Base-by-base conservation (phyloP, 768 basidiomycete genomes). In the Pleurotus sapidus region DNA sequence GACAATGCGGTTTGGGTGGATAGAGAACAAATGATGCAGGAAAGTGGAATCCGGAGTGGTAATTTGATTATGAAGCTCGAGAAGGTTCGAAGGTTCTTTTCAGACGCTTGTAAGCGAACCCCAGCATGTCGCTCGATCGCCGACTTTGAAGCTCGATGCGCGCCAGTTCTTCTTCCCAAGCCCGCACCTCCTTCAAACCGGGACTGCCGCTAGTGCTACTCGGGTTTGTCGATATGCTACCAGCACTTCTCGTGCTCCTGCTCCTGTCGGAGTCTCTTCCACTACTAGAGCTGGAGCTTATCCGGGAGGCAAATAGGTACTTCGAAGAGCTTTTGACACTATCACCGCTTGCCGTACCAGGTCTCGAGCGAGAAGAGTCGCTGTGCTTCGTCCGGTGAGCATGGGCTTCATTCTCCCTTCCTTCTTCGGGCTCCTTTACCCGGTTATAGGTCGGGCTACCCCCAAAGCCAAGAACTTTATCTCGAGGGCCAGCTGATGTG, bases 121-220 rank as follows among this genome's bases (percentile, higher is more conserved):
- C 77, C 45, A 78, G 67, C 67, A 79, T 64, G 63, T 79, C 77
- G 40, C 39, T 57, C 57, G 77, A 82, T 46, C 75, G 77, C 46
- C 80, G 81, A 70, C 83, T 88, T 69, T 73, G 74, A 62, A 76
- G 71, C 71, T 91, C 89, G 61, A 91, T 89, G 59, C 82, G 78
- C 59, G 78, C 83, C 46, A 91, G 77, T 74, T 91, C 89, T 67
- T 83, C 84, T 69, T 92, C 91, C 90, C 91, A 93, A 61, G 86
- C 90, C 55, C 77, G 74, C 66, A 84, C 75, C 37, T 72, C 63
- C 20, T 59, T 57, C 63, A 63, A 56, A 58, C 68, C 51, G 49
- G 72, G 68, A 60, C 68, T 72, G 61, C 66, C 64, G 40, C 49
- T 61, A 43, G 55, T 58, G 40, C 53, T 61, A 43, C 56, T 58